Evolutionary conservation across 2,329 filamentous ascomycete genomes (phyloP).

Genomic region (Westerdykella aurantiaca): DNA sequence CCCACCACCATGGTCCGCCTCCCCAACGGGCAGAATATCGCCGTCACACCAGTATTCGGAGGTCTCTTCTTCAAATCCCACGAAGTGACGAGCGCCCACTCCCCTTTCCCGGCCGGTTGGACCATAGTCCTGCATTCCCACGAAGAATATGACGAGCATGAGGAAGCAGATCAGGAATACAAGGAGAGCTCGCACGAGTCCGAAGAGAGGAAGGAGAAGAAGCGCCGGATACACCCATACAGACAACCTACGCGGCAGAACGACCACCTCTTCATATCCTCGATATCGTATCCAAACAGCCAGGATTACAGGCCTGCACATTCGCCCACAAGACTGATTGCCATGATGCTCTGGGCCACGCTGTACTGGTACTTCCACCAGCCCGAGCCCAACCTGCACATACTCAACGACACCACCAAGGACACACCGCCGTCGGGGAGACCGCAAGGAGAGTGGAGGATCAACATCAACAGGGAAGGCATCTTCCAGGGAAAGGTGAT

Average conservation of each 20-base stretch:
- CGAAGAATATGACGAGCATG: conserved; percentile 14
- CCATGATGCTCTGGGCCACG: conserved; percentile 94
- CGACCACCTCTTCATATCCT: conserved; percentile 86
- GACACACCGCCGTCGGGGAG: conserved; percentile 61
- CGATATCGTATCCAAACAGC: conserved; percentile 76
- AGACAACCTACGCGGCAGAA: conserved; percentile 66
- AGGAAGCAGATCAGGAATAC: conserved; percentile 23
- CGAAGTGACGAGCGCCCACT: conserved; percentile 60
- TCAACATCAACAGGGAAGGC: conserved; percentile 80
- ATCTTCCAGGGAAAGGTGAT: conserved; percentile 77
- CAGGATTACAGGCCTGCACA: conserved; percentile 72
- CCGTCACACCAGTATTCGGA: conserved; percentile 81
- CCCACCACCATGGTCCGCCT: conserved; percentile 55
- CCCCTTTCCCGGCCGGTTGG: conserved; percentile 80
- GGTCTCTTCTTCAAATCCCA: conserved; percentile 84
- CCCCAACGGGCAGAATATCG: conserved; percentile 81
- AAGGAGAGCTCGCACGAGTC: conserved; percentile 25
- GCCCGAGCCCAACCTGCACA: conserved; percentile 59
- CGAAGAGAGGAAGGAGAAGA: conserved; percentile 15
- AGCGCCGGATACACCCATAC: conserved; percentile 58
- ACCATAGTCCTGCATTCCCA: conserved; percentile 78
- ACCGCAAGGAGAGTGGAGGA: conserved; percentile 79
- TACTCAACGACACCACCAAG: conserved; percentile 59
- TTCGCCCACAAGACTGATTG: conserved; percentile 82
- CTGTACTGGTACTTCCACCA: conserved; percentile 98